Percentiles rank a stretch among this genome's conserved stretches.
Conservation (phyloP, 192 early-diverging fungal species). For the Mortierella claussenii region DNA sequence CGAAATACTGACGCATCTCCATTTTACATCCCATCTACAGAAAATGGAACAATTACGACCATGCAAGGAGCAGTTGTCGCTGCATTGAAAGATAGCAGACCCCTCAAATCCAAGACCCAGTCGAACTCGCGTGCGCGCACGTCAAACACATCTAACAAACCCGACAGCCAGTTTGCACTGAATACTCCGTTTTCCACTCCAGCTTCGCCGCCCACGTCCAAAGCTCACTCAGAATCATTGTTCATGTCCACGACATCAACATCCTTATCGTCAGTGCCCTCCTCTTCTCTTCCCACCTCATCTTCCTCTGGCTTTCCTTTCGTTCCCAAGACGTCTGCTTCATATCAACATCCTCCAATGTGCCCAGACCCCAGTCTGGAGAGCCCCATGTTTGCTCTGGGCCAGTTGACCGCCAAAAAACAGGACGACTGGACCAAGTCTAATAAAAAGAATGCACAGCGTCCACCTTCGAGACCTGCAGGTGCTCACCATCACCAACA, state of each 20-base stretch:
- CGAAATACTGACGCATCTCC: background rate
- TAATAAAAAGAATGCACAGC: background rate
- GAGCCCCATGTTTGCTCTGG: conserved; percentile 4
- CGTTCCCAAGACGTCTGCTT: background rate
- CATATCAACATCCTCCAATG: conserved; percentile 30
- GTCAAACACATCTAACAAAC: conserved; percentile 11
- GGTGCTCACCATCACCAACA: background rate
- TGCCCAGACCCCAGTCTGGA: conserved; percentile 37
- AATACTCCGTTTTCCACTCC: background rate
- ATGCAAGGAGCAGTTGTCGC: background rate
- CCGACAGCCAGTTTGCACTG: conserved; percentile 2
- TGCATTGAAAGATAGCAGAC: conserved; percentile 1
- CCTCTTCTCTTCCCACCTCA: background rate
- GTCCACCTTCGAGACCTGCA: background rate
- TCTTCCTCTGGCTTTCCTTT: conserved; percentile 4
- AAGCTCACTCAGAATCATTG: background rate
- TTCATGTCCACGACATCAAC: background rate
- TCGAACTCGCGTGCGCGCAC: conserved; percentile 6
- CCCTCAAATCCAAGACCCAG: conserved; percentile 11
- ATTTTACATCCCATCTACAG: conserved; percentile 1
- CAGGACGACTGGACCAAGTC: conserved; percentile 27
- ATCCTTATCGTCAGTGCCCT: conserved; percentile 9
- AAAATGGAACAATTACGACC: conserved; percentile 8
- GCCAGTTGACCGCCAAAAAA: conserved; percentile 30
- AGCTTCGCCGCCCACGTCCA: background rate